Evolutionary conservation across 1,139 yeast species (phyloP), one percentile per base, ranked within the genome.

Genomic region (Pichia sp.): DNA sequence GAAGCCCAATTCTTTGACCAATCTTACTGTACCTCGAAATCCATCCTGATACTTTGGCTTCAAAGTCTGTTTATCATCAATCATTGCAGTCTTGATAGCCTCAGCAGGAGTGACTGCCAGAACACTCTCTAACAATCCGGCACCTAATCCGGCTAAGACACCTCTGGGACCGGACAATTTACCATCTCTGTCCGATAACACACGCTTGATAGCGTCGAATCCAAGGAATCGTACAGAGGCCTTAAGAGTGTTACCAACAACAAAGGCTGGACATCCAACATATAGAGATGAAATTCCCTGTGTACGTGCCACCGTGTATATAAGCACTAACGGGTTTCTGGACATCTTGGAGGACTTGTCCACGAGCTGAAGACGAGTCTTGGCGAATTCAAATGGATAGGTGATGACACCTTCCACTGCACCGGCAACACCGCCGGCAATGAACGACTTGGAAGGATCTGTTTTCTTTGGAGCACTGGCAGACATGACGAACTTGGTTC

Each of bases 211-310:
- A 20, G 80, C 71, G 56, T 91, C 98, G 53, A 86, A 91, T 8
- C 97, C 97, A 13, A 91, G 67, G 59, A 91, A 91, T 47, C 98
- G 70, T 3, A 88, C 91, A 15, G 94, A 85, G 0, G 98, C 97
- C 59, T 91, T 91, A 40, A 85, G 91, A 0, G 97, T 88, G 58
- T 91, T 91, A 22, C 98, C 98, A 21, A 88, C 82, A 27, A 88
- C 94, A 53, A 87, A 86, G 0, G 97, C 96, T 1, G 96, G 95
- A 66, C 97, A 88, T n/a, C 98, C 98, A 3, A 88, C 88, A 55
- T 91, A 91, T 31, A 88, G 62, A 0, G 96, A 67, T 6, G 74
- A 64, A 0, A 82, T 57, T n/a, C 97, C 97, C 55, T 87, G 95
- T 5, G 74, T 68, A 50, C 69, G 76, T 13, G 84, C 86, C 5